These are phyloP conservation scores for Ophiostoma montium DNA, from an alignment of 2,329 filamentous ascomycete genomes.

Conservation along the genomic window DNA sequence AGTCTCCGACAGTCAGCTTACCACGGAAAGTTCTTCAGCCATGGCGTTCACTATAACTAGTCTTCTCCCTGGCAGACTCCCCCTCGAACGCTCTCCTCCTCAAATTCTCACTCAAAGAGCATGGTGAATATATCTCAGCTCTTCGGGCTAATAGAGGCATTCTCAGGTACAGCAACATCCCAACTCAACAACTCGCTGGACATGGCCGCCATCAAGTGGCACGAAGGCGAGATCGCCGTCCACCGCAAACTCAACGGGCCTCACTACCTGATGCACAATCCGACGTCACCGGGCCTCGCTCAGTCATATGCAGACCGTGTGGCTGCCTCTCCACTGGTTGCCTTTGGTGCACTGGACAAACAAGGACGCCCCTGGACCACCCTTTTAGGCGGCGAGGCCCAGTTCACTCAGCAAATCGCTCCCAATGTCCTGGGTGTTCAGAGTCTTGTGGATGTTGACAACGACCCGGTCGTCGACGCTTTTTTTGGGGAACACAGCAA, in stretches of 20 bases:
- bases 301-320: conserved; percentile 47
- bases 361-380: conserved; percentile 60
- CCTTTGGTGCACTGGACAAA: conserved; percentile 57
- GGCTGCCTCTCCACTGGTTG: conserved; percentile 50
- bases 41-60: too few relatives aligned
- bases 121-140: conserved; percentile 1
- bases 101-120: background rate
- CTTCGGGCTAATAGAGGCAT: background rate
- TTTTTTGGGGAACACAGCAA: conserved; percentile 36
- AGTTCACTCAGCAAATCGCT: conserved; percentile 51
- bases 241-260: conserved; percentile 48
- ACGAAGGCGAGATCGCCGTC: conserved; percentile 53
- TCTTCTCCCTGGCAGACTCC: too few relatives aligned
- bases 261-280: conserved; percentile 37
- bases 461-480: conserved; percentile 57
- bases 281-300: conserved; percentile 50
- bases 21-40: too few relatives aligned
- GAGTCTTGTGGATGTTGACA: conserved; percentile 40
- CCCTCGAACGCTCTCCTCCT: too few relatives aligned
- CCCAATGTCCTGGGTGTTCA: conserved; percentile 49
- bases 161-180: background rate
- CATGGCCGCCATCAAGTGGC: conserved; percentile 28
- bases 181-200: background rate
- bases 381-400: conserved; percentile 59
- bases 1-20: too few relatives aligned